Evolutionary conservation across 2,329 filamentous ascomycete genomes (phyloP).

Genomic region (Camillea tinctor): DNA sequence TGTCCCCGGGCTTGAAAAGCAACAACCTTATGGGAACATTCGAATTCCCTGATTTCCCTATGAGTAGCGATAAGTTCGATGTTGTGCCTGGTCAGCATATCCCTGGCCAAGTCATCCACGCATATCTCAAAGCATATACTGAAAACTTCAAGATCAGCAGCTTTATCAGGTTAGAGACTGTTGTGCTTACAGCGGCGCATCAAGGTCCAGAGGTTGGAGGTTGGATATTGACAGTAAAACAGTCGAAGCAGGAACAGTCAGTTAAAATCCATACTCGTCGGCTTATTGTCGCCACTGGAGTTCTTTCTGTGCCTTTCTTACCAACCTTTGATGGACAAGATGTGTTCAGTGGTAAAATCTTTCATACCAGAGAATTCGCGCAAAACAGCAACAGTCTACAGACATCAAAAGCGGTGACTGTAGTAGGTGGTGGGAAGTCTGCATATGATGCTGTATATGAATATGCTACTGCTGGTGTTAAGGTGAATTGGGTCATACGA

Average conservation of each 20-base stretch:
- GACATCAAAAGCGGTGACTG: slow-evolving; percentile 41
- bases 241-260: slow-evolving; percentile 2
- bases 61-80: slow-evolving; percentile 52
- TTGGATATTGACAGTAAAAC: slow-evolving; percentile 29
- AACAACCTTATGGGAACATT: slow-evolving; percentile 75
- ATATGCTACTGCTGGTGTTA: slow-evolving; percentile 50
- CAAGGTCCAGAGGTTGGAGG: slow-evolving; percentile 38
- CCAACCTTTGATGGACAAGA: slow-evolving; percentile 50
- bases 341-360: slow-evolving; percentile 50
- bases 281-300: slow-evolving; percentile 61
- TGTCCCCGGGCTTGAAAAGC: slow-evolving; percentile 68
- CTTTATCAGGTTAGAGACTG: slow-evolving; percentile 51
- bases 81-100: slow-evolving; percentile 55
- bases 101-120: slow-evolving; percentile 52
- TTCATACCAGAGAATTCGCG: slow-evolving; percentile 56
- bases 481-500: slow-evolving; percentile 58
- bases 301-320: slow-evolving; percentile 57
- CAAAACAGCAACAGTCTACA: slow-evolving; percentile 34
- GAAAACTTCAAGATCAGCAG: slow-evolving; percentile 49
- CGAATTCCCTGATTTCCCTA: slow-evolving; percentile 72
- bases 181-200: slow-evolving; percentile 48
- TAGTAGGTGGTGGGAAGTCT: slow-evolving; percentile 62
- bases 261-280: slow-evolving; percentile 42
- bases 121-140: slow-evolving; percentile 57
- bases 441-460: slow-evolving; percentile 63